Conservation (phyloP, 1,284 basidiomycete species). For the Testicularia cyperi region DNA sequence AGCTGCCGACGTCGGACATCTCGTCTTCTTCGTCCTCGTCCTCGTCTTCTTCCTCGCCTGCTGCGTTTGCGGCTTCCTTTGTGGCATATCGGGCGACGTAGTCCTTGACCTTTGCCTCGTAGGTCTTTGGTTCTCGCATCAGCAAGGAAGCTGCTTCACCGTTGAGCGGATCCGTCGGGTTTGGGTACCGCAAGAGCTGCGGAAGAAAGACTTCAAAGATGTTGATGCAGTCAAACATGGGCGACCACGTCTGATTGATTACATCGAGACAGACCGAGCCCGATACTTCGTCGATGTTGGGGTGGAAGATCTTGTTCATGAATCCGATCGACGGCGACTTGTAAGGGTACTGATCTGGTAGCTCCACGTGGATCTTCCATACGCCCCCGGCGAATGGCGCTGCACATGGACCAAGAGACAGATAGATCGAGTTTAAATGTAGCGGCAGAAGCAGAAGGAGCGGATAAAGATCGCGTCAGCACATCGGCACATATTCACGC, state of each 20-base stretch:
- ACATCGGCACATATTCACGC: background rate
- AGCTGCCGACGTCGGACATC: constrained; percentile 56
- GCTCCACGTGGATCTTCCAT: constrained; percentile 98
- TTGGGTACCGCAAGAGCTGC: constrained; percentile 93
- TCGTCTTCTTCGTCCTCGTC: constrained; percentile 48
- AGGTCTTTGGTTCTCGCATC: constrained; percentile 88
- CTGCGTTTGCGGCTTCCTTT: constrained; percentile 33
- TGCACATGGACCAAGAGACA: too few relatives aligned
- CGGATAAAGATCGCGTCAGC: constrained; percentile 1
- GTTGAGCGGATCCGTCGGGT: constrained; percentile 95
- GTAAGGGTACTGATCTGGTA: constrained; percentile 98
- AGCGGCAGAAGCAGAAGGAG: background rate
- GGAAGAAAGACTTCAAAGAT: constrained; percentile 98
- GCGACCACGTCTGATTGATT: constrained; percentile 54
- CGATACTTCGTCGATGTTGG: constrained; percentile 90
- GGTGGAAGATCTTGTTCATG: constrained; percentile 99
- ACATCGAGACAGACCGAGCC: constrained; percentile 54
- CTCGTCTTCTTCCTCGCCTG: constrained; percentile 37
- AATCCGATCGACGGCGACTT: constrained; percentile 99
- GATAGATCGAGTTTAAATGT: too few relatives aligned
- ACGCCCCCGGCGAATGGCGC: constrained; percentile 93
- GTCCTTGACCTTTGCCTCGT: constrained; percentile 51
- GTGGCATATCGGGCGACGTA: constrained; percentile 51
- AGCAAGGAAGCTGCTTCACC: constrained; percentile 94
- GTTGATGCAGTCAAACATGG: constrained; percentile 83